Base-by-base conservation (phyloP, 139 green algal species). In the Tetradesmus obliquus region DNA sequence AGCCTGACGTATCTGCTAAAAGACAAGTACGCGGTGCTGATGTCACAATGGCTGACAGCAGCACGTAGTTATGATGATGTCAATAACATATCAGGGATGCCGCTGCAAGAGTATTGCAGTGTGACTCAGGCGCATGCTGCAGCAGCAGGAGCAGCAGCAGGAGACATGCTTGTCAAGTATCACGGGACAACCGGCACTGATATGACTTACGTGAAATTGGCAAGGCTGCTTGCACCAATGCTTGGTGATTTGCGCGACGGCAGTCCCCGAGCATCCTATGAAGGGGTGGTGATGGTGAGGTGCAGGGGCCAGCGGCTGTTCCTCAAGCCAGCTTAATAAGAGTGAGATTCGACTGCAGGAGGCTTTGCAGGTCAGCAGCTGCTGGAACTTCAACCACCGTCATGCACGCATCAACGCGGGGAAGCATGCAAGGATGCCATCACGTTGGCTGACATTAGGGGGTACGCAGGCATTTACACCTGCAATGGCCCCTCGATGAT, bases 301-400 rank as follows among this genome's bases (percentile, higher is more conserved):
- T 90, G 86, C 17, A n/a, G 86, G 22, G 86, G 86, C 3, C 32
- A 71, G 69, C 69, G 86, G 17, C 17, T 90, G 71, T 90, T 90
- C 58, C 24, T 90, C 57, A 66, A 66, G 57, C 57, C 57, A 66
- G 57, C 6, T 7, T 66, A 5, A 13, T 66, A 66, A 7, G 57
- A 66, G 57, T 66, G 7, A 13, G 57, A 66, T 13, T 66, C 57
- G 7, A 66, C 57, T 13, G 57, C 57, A 66, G 7, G 57, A n/a
- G n/a, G n/a, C n/a, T n/a, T n/a, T n/a, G n/a, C n/a, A n/a, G n/a
- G n/a, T n/a, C n/a, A n/a, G n/a, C n/a, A n/a, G n/a, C n/a, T n/a
- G n/a, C n/a, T n/a, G n/a, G n/a, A n/a, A n/a, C n/a, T n/a, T n/a
- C n/a, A n/a, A n/a, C n/a, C n/a, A n/a, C n/a, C n/a, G n/a, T n/a